Conservation (phyloP, 352 stramenopile genomes). For the Elongisporangium anandrum region DNA sequence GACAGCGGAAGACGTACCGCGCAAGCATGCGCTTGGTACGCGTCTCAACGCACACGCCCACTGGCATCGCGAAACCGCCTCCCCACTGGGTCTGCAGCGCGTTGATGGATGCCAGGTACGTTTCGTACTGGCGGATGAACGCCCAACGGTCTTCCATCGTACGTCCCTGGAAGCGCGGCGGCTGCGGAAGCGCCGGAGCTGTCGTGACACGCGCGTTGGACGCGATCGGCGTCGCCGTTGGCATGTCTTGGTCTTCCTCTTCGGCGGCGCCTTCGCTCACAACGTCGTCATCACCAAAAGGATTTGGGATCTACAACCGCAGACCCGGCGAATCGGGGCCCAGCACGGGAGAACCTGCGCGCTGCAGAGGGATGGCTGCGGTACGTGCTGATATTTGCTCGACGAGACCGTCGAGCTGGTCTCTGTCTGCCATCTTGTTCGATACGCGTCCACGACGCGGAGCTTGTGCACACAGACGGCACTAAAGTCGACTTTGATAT, state of each 20-base stretch:
- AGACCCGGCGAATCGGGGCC: not conserved
- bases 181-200: conserved; percentile 1
- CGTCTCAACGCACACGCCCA: not conserved
- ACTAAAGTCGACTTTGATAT: too few relatives aligned
- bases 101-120: not conserved
- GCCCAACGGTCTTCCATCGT: conserved; percentile 1
- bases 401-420: not conserved
- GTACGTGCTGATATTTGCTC: not conserved
- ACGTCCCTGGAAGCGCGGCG: not conserved
- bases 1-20: not conserved
- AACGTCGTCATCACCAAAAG: not conserved
- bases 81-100: conserved; percentile 1
- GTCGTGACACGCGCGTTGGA: not conserved
- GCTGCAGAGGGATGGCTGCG: not conserved
- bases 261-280: too few relatives aligned
- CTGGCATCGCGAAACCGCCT: not conserved
- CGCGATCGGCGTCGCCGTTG: not conserved
- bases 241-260: not conserved
- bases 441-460: too few relatives aligned
- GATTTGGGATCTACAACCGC: conserved; percentile 1
- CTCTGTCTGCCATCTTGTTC: not conserved
- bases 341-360: not conserved
- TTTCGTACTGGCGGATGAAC: conserved; percentile 2
- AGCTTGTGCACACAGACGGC: too few relatives aligned
- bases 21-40: not conserved